Evolutionary conservation across 2,329 filamentous ascomycete species (phyloP).

Genomic region (Claviceps arundinis): DNA sequence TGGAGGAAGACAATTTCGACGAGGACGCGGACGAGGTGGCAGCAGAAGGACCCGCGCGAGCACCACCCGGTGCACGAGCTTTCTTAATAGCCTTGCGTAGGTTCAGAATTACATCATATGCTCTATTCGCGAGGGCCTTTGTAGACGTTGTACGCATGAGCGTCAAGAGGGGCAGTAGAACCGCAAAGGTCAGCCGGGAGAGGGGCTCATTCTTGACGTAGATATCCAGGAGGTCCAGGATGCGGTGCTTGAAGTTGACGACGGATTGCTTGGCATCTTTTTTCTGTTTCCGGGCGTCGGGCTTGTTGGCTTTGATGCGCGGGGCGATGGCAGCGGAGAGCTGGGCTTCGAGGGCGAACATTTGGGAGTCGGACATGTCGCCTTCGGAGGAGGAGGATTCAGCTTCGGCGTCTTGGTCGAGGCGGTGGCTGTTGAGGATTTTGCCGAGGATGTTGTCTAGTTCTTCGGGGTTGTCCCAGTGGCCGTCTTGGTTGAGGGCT

Average conservation of each 20-base stretch:
- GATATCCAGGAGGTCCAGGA: conserved; percentile 75
- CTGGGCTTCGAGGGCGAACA: conserved; percentile 77
- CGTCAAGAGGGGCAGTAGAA: conserved; percentile 64
- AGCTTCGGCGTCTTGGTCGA: conserved; percentile 45
- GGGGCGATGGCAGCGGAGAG: conserved; percentile 77
- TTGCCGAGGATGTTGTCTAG: conserved; percentile 65
- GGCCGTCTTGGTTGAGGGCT: conserved; percentile 21
- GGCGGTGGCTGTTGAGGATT: conserved; percentile 58
- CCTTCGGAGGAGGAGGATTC: conserved; percentile 49
- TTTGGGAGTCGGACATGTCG: conserved; percentile 92
- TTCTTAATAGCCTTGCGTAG: conserved; percentile 58
- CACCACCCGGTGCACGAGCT: conserved; percentile 21
- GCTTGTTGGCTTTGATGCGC: conserved; percentile 42
- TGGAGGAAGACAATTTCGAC: neutral
- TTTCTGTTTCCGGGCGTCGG: conserved; percentile 67
- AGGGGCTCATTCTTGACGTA: conserved; percentile 69
- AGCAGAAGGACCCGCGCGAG: no score
- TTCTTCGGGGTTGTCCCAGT: conserved; percentile 31
- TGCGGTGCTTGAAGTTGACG: conserved; percentile 86
- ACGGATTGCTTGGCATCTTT: conserved; percentile 81
- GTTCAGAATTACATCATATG: conserved; percentile 55
- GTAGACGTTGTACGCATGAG: conserved; percentile 65
- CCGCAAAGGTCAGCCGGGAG: conserved; percentile 50
- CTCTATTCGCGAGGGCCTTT: conserved; percentile 63
- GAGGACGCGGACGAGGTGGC: no score